Evolutionary conservation across 2,329 filamentous ascomycete species (phyloP), one percentile per base, ranked within the genome.

Genomic region (Colletotrichum liriopes): DNA sequence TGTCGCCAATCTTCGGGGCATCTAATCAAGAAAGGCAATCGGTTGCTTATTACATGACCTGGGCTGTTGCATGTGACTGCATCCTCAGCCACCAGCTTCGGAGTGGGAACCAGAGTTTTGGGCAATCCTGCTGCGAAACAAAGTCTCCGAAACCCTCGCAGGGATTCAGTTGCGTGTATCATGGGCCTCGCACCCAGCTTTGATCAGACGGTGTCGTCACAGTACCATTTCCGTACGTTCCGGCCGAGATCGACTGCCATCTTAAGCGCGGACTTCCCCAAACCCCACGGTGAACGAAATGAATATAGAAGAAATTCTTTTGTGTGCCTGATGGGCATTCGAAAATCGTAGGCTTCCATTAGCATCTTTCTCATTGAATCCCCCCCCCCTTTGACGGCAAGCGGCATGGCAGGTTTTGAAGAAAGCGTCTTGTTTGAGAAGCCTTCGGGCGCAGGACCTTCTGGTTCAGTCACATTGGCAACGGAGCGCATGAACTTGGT

Each of bases 251-350:
- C 14, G 18, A 14, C 9, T 51, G 11, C 49, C n/a, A 29, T 51
- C 23, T 41, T 18, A 18, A 14, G 5, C 18, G 47, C 65, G 65
- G 65, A 67, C 56, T 67, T 67, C 65, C 65, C 65, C 65, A 67
- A 12, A 37, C 18, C 55, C 55, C 37, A n/a, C 14, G 37, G 26
- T 18, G 8, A 35, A 12, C 5, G 12, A 18, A 26, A 29, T 54
- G 37, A 12, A 43, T 45, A 52, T 20, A 64, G 2, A n/a, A 43
- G 39, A 35, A 11, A 16, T 16, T 23, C 16, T 12, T 23, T 35
- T 12, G 23, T 26, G 9, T 26, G 3, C 16, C 9, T 0, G 12
- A 7, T 3, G 5, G 12, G 54, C 7, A 37, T 1, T 32, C 8
- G 11, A 6, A 18, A 23, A 9, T 5, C 16, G 11, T 14, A 12